Evolutionary conservation across 768 basidiomycete species (phyloP), one percentile per base, ranked within the genome.

Genomic region (Auricularia cornea): DNA sequence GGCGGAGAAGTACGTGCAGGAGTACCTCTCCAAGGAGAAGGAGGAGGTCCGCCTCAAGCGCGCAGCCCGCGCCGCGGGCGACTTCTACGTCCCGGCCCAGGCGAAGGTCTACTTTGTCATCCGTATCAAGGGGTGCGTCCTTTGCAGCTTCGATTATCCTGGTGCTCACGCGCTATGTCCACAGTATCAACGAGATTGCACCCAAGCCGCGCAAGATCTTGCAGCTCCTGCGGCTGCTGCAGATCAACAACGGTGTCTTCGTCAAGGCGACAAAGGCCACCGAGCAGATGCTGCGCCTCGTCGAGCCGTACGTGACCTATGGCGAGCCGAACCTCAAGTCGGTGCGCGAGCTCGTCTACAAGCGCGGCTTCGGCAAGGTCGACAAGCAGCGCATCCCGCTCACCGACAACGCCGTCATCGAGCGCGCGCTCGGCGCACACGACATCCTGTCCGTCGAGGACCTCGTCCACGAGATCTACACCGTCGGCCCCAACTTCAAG

Each of bases 201-300:
- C 97, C 97, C 65, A 99, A 99, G 80, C 97, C 97, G 72, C 90
- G 94, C 75, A 99, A 99, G 84, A 98, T 99, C 74, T 79, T 99
- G 71, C 97, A 99, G 75, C 88, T 99, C 67, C 90, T 99, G 74
- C 94, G 97, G 71, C 87, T 99, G 66, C 89, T 97, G 71, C 97
- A 98, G 77, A 99, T 99, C 83, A 98, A 99, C 87, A 98, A 94
- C 73, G 97, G 96, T 76, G 88, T 99, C 57, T 99, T 99, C 74
- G 85, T 99, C 75, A 95, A 96, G 79, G 95, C 92, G 62, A 98
- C 94, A 70, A 91, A 84, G 77, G 94, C 97, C 32, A 98, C 95
- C 59, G 86, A 91, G 69, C 94, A 98, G 78, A 99, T 98, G 97
- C 88, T 99, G 70, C 91, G 93, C 73, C 85, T 98, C 66, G 87